These are phyloP conservation scores for Moricandia moricandioides DNA, from an alignment of 345 rosid species.

Conservation along the genomic window DNA sequence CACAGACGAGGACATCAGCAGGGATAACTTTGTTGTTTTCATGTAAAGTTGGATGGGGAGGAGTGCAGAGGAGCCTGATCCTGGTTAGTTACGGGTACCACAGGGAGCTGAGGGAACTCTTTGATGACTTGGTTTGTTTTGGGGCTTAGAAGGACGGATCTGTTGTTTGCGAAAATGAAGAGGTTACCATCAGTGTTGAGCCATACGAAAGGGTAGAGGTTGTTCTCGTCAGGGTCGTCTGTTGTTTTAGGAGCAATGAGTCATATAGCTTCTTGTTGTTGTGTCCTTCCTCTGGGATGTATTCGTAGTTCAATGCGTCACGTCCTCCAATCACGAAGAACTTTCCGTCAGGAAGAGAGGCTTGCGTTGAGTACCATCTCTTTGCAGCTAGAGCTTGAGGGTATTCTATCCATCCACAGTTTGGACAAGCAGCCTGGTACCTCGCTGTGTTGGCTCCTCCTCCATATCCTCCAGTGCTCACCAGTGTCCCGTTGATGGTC, in stretches of 20 bases:
- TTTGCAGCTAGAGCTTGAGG: slow-evolving; percentile 59
- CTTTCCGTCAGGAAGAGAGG: slow-evolving; percentile 61
- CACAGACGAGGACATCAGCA: slow-evolving; percentile 58
- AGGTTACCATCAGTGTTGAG: slow-evolving; percentile 80
- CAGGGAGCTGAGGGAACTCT: slow-evolving; percentile 64
- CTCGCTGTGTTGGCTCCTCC: slow-evolving; percentile 71
- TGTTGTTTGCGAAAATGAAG: slow-evolving; percentile 75
- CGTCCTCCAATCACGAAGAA: slow-evolving; percentile 86
- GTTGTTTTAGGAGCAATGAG: slow-evolving; percentile 57
- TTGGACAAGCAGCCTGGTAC: slow-evolving; percentile 38
- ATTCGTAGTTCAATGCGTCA: slow-evolving; percentile 66
- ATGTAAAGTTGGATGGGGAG: slow-evolving; percentile 56
- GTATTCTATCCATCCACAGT: slow-evolving; percentile 64
- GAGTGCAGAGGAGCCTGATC: slow-evolving; percentile 61
- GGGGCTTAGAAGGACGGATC: slow-evolving; percentile 62
- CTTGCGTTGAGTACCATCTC: slow-evolving; percentile 93
- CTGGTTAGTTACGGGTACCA: slow-evolving; percentile 81
- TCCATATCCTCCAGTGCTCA: slow-evolving; percentile 71
- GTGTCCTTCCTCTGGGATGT: slow-evolving; percentile 59
- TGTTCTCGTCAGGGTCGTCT: slow-evolving; percentile 59
- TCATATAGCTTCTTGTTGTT: slow-evolving; percentile 37
- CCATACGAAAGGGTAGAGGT: slow-evolving; percentile 75
- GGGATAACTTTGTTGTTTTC: slow-evolving; percentile 25
- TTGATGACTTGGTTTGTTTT: slow-evolving; percentile 43
- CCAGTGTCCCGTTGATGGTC: slow-evolving; percentile 56